A percentile compares a stretch with the other conserved stretches of the same genome.
Evolutionary conservation across 1,284 basidiomycete species (phyloP).

Genomic region (Heterobasidion annosum): DNA sequence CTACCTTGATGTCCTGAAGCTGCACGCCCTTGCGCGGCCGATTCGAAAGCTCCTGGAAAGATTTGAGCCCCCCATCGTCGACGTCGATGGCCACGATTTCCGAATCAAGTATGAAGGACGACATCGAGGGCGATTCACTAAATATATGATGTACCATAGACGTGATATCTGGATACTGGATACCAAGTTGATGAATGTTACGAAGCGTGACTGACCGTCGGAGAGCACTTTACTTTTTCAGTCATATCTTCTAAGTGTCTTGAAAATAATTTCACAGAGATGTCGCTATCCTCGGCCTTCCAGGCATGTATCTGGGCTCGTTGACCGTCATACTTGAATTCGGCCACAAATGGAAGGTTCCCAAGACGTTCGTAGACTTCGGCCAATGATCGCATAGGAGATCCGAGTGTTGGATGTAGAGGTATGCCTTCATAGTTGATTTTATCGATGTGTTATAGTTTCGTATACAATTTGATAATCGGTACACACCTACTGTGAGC

Average conservation of each 20-base stretch:
- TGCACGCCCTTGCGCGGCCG: conserved; percentile 83
- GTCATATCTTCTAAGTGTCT: conserved; percentile 93
- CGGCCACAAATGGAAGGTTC: conserved; percentile 63
- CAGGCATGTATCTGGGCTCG: conserved; percentile 76
- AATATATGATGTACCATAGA: conserved; percentile 45
- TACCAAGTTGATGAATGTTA: conserved; percentile 3
- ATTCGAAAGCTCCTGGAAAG: conserved; percentile 83
- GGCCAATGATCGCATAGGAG: conserved; percentile 77
- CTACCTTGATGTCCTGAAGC: conserved; percentile 70
- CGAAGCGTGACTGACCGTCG: background rate
- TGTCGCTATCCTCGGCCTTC: conserved; percentile 30
- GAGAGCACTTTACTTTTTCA: conserved; percentile 45
- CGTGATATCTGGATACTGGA: conserved; percentile 82
- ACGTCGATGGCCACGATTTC: conserved; percentile 79
- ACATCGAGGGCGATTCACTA: conserved; percentile 29
- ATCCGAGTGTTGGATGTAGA: conserved; percentile 68
- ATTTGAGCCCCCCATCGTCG: conserved; percentile 53
- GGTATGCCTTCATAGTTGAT: conserved; percentile 42
- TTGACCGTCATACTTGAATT: conserved; percentile 86
- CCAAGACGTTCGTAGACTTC: conserved; percentile 75
- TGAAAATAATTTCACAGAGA: conserved; percentile 71
- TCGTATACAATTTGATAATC: no score
- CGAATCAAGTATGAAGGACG: conserved; percentile 78
- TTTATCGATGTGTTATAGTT: no score
- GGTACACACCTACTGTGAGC: conserved; percentile 60